Evolutionary conservation across 805 yeast genomes (phyloP).

Genomic region (Ogataea neopini): DNA sequence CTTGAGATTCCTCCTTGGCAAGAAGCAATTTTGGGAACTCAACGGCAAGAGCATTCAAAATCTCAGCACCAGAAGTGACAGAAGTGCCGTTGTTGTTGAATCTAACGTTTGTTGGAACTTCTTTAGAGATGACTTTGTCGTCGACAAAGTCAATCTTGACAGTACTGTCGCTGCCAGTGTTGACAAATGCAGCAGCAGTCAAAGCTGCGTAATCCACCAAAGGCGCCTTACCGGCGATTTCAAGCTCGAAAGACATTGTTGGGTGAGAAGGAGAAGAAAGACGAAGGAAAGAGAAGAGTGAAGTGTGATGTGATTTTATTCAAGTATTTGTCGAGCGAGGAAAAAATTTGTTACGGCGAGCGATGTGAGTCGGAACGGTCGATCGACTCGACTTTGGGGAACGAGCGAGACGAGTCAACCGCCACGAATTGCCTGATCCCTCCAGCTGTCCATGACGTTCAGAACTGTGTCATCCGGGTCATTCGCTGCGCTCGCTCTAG

Average conservation of each 20-base stretch:
- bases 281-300: neutral
- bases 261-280: neutral
- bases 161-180: slow-evolving; percentile 49
- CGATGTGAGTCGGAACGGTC: neutral
- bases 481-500: too few species aligned
- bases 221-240: slow-evolving; percentile 85
- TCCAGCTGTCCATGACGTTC: neutral
- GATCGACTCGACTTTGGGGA: too few species aligned
- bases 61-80: slow-evolving; percentile 43
- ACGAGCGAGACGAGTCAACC: neutral
- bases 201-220: slow-evolving; percentile 76
- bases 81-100: slow-evolving; percentile 46
- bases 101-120: slow-evolving; percentile 42
- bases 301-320: neutral
- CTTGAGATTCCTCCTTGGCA: slow-evolving; percentile 42
- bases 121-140: slow-evolving; percentile 59
- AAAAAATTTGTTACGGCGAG: slow-evolving; percentile 6
- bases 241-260: slow-evolving; percentile 45
- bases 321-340: neutral
- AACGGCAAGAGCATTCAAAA: slow-evolving; percentile 51
- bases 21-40: slow-evolving; percentile 49
- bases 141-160: slow-evolving; percentile 69
- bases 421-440: neutral
- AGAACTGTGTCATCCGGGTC: too few species aligned
- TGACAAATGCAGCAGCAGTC: slow-evolving; percentile 76